Conservation (phyloP, 768 basidiomycete species). For the Mycena galopus region DNA sequence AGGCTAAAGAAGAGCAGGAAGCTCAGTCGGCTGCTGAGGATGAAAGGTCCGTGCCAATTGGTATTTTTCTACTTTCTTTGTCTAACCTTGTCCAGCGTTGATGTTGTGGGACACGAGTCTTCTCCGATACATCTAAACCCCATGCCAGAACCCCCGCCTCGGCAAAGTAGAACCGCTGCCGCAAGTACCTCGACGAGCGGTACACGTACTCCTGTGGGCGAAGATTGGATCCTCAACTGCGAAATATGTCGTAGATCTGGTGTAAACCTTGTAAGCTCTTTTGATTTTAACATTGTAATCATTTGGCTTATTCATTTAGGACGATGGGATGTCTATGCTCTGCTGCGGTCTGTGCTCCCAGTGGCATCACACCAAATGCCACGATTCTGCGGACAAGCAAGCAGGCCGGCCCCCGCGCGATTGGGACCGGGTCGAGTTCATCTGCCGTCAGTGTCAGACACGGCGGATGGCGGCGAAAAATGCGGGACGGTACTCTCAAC, state of each 20-base stretch:
- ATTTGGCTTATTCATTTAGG: conserved; percentile 57
- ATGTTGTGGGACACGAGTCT: conserved; percentile 19
- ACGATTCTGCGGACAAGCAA: conserved; percentile 76
- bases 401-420: conserved; percentile 78
- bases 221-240: conserved; percentile 90
- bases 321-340: conserved; percentile 83
- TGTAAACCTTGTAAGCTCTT: conserved; percentile 73
- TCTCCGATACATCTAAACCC: conserved; percentile 37
- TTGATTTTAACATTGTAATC: neutral
- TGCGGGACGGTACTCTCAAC: conserved; percentile 8
- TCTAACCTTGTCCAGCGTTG: conserved; percentile 22
- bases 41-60: conserved; percentile 32
- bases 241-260: conserved; percentile 85
- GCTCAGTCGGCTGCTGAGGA: conserved; percentile 45
- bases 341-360: conserved; percentile 85
- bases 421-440: conserved; percentile 90
- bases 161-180: conserved; percentile 39
- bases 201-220: conserved; percentile 66
- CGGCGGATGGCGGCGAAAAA: conserved; percentile 24
- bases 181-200: conserved; percentile 50
- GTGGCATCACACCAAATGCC: conserved; percentile 94
- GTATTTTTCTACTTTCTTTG: neutral
- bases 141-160: neutral
- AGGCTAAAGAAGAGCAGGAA: conserved; percentile 62
- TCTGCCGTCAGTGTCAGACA: conserved; percentile 72